Evolutionary conservation across 148 eudicot genomes (phyloP).

Genomic region (Spergularia bocconei): DNA sequence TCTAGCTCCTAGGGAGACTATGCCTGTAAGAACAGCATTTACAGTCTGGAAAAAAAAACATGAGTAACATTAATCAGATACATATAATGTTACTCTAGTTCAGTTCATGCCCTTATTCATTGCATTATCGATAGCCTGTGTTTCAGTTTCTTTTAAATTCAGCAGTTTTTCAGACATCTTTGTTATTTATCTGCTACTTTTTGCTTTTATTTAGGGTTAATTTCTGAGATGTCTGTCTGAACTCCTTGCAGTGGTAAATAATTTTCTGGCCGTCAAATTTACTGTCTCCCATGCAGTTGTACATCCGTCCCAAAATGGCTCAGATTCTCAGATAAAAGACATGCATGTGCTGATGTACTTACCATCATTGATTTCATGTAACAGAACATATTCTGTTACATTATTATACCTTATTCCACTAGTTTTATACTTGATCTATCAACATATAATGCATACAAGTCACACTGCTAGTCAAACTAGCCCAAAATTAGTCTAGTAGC

Average conservation of each 20-base stretch:
- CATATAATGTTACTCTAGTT: too few relatives aligned
- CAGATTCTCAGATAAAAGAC: neutral
- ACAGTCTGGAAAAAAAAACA: conserved; percentile 33
- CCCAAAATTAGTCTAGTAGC: too few relatives aligned
- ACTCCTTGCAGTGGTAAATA: neutral
- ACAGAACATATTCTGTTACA: neutral
- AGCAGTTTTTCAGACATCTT: too few relatives aligned
- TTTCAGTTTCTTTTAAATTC: too few relatives aligned
- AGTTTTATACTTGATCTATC: neutral
- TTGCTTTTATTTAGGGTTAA: too few relatives aligned
- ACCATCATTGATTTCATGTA: neutral
- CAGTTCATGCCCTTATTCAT: too few relatives aligned
- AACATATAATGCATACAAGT: neutral
- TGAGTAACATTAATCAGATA: too few relatives aligned
- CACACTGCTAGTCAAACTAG: too few relatives aligned
- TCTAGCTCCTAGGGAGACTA: conserved; percentile 32
- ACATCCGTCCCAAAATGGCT: neutral
- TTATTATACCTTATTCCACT: neutral
- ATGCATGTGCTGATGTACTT: neutral
- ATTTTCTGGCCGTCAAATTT: neutral
- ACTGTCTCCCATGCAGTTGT: neutral
- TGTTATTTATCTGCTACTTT: too few relatives aligned
- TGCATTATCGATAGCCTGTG: too few relatives aligned
- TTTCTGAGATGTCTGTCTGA: too few relatives aligned
- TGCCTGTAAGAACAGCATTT: conserved; percentile 44